These are phyloP conservation scores for Clitocybe nebularis DNA, from an alignment of 1,284 basidiomycete genomes.

Conservation along the genomic window DNA sequence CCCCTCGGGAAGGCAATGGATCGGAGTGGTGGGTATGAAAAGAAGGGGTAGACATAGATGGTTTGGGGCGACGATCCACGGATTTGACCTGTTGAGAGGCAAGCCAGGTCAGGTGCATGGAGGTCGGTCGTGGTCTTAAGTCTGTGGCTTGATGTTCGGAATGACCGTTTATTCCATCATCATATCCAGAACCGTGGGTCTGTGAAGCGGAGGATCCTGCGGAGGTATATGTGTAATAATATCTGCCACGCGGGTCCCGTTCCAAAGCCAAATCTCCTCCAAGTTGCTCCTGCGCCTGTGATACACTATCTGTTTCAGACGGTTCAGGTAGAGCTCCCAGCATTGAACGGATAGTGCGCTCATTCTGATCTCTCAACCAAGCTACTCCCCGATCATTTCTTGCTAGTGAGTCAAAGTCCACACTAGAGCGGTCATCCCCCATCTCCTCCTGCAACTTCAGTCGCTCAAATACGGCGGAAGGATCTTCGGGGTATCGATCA, in stretches of 20 bases:
- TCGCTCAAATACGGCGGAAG: slow-evolving; percentile 52
- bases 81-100: slow-evolving; percentile 41
- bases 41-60: slow-evolving; percentile 17
- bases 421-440: slow-evolving; percentile 37
- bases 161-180: slow-evolving; percentile 34
- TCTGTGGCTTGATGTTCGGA: slow-evolving; percentile 17
- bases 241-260: slow-evolving; percentile 63
- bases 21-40: slow-evolving; percentile 23
- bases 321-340: slow-evolving; percentile 58
- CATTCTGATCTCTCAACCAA: slow-evolving; percentile 82
- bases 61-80: slow-evolving; percentile 11
- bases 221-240: slow-evolving; percentile 69
- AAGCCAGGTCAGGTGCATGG: slow-evolving; percentile 61
- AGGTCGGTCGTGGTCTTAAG: slow-evolving; percentile 45
- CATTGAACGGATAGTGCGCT: slow-evolving; percentile 54
- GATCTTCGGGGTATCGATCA: slow-evolving; percentile 36
- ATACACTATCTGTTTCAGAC: slow-evolving; percentile 51
- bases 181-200: slow-evolving; percentile 48
- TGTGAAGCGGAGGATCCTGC: slow-evolving; percentile 45
- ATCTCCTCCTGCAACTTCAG: slow-evolving; percentile 43
- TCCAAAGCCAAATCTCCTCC: slow-evolving; percentile 63
- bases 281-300: slow-evolving; percentile 35
- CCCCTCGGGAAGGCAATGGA: slow-evolving; percentile 21
- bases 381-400: slow-evolving; percentile 65
- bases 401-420: slow-evolving; percentile 41